phyloP scores from a whole-genome alignment of 176 grass and related monocot genomes.

The Paspalum notatum region DNA sequence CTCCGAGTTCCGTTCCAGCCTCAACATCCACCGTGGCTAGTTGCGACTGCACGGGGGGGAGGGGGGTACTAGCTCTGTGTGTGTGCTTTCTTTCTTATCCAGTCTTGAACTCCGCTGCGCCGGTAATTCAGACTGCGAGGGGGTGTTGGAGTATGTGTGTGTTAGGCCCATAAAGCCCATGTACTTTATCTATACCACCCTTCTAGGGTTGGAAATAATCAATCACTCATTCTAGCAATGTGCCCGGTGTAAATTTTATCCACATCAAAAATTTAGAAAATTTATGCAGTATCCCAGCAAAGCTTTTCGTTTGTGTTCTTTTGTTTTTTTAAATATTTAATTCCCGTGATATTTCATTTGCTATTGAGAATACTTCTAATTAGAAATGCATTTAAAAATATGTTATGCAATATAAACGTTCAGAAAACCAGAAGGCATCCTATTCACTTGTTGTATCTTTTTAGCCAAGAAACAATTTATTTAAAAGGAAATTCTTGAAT shows the following conservation, averaged over 20 bases:
- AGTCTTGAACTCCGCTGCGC: too few relatives aligned
- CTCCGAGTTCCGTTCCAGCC: too few relatives aligned
- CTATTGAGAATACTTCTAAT: not conserved
- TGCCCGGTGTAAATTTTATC: not conserved
- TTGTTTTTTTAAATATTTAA: not conserved
- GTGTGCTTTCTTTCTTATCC: too few relatives aligned
- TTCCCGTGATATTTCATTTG: not conserved
- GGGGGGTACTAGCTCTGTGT: too few relatives aligned
- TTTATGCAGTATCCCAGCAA: not conserved
- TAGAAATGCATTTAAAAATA: not conserved
- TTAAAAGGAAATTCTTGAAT: conserved; percentile 19
- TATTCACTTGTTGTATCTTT: not conserved
- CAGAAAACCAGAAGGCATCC: not conserved
- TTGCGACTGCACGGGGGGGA: too few relatives aligned
- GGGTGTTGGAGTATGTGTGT: too few relatives aligned
- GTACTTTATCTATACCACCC: too few relatives aligned
- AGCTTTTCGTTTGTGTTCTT: not conserved
- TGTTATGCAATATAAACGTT: not conserved
- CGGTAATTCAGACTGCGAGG: too few relatives aligned
- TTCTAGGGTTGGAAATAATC: too few relatives aligned
- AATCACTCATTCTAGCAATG: too few relatives aligned
- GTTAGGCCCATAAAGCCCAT: too few relatives aligned
- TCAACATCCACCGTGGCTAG: too few relatives aligned
- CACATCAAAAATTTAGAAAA: not conserved
- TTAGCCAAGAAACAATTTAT: not conserved